These are phyloP conservation scores for Brassica incana DNA, from an alignment of 345 rosid species.

Conservation along the genomic window DNA sequence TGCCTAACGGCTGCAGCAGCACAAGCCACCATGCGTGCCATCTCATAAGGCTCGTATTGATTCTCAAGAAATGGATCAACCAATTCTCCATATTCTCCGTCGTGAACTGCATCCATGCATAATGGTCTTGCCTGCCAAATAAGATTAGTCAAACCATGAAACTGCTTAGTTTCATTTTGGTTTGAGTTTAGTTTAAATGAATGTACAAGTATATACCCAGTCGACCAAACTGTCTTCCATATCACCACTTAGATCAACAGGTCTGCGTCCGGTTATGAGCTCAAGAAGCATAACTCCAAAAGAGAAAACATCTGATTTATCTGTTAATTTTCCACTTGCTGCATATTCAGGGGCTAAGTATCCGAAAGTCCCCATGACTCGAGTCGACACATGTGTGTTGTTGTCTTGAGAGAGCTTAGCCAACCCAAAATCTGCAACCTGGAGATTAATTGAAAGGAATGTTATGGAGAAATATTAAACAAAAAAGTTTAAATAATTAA, in stretches of 20 bases:
- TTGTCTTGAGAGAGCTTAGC: conserved; percentile 77
- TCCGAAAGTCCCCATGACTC: conserved; percentile 99
- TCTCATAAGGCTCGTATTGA: conserved; percentile 61
- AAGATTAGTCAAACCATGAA: neutral
- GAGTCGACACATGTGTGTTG: conserved; percentile 82
- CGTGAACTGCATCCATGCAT: conserved; percentile 61
- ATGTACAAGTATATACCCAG: conserved; percentile 54
- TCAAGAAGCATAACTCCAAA: conserved; percentile 92
- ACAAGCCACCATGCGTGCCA: conserved; percentile 85
- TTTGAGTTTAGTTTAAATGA: neutral
- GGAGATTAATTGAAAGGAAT: conserved; percentile 3
- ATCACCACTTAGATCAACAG: conserved; percentile 64
- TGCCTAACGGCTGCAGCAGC: conserved; percentile 90
- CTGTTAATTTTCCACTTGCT: conserved; percentile 83
- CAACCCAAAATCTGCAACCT: conserved; percentile 94
- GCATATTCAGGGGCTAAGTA: conserved; percentile 99
- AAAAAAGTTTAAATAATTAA: neutral
- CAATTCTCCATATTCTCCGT: conserved; percentile 58
- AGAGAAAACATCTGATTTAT: conserved; percentile 94
- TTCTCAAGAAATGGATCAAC: conserved; percentile 64
- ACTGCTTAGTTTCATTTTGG: neutral
- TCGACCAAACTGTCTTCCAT: conserved; percentile 94
- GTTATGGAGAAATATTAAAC: neutral
- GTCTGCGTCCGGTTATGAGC: conserved; percentile 77
- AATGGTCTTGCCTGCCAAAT: conserved; percentile 73